Base-by-base conservation (phyloP, 1,284 basidiomycete genomes). In the Austroboletus novae-zelandiae region DNA sequence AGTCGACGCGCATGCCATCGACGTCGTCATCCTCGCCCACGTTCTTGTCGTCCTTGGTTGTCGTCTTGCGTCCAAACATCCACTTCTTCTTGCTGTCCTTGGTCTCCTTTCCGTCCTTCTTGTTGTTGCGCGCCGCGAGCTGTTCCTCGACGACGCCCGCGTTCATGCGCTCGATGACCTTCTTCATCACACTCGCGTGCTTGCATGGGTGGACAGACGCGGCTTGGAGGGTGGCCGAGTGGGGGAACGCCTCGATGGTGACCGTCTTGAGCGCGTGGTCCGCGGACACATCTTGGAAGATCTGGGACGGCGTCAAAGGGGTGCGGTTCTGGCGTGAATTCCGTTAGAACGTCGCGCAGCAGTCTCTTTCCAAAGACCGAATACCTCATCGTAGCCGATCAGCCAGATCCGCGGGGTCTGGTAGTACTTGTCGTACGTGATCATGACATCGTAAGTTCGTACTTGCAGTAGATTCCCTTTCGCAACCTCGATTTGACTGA, bases 191-290 rank as follows among this genome's bases (percentile, higher is more conserved):
- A 67, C 86, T 93, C 0, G 95, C 93, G 68, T 99, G 96, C 70
- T 98, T 98, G 83, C 96, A 99, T 1, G 96, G 96, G 67, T 99
- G 96, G 10, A 99, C 95, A 0, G 87, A 91, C 0, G 91, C 94
- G 9, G 88, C 84, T 69, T 95, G 88, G 50, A 94, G 78, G 27
- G 87, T 84, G 5, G 83, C 74, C 1, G 87, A 89, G 71, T 98
- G 95, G 15, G 95, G 94, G 81, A 99, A 99, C 1, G 90, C 84
- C 68, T 99, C 96, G 71, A 98, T 97, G 9, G 96, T 99, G 54
- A 99, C 95, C 3, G 96, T 99, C 79, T 99, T 99, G 74, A 94
- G 86, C 1, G 96, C 96, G 65, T 99, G 94, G 68, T 99, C 97
- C 9, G 94, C 88, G 0, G 94, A 94, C 30, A 99, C 88, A 66